Evolutionary conservation across 2,329 filamentous ascomycete genomes (phyloP), one percentile per base, ranked within the genome.

Genomic region (Monilinia fructicola): DNA sequence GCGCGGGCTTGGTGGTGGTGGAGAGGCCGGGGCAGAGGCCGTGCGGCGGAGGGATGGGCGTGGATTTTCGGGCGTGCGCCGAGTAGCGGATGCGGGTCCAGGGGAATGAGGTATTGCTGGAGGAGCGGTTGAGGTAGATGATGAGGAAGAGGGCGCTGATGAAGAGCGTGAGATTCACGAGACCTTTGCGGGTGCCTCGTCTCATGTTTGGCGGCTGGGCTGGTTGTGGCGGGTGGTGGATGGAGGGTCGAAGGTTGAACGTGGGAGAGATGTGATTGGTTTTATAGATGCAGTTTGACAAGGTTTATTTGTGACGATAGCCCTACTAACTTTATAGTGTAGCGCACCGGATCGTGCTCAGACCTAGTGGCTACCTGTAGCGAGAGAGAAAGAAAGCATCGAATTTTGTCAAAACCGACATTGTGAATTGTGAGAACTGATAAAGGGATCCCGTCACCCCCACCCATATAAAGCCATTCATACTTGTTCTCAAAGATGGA

Each of bases 81-180:
- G 18, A 69, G 71, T 83, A 83, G 55, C 76, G 77, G 59, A 83
- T 73, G 67, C 74, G 77, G 31, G 74, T 77, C 81, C 81, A 83
- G 67, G 76, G 74, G 68, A 80, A 82, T 26, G 73, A 70, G 64
- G 76, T 71, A 31, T 69, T 68, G 26, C 75, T 69, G 28, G 73
- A 69, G 3, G 54, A 61, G 2, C 74, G 73, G 58, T 78, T 79
- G 6, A 79, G 69, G 67, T 72, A 79, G 44, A 81, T 59, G 48
- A 81, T 76, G 18, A 79, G 69, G 21, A 74, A 69, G 7, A 81
- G 66, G 12, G 77, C 72, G 50, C 66, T 62, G 48, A 69, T 62
- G 70, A 80, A 79, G n/a, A 79, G 54, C 31, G 73, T 54, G 7
- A 80, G 66, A 54, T 81, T 76, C 38, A 75, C 68, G 28, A 79